Evolutionary conservation across 2,329 filamentous ascomycete species (phyloP).

Genomic region (Tricladium varicosporioides): DNA sequence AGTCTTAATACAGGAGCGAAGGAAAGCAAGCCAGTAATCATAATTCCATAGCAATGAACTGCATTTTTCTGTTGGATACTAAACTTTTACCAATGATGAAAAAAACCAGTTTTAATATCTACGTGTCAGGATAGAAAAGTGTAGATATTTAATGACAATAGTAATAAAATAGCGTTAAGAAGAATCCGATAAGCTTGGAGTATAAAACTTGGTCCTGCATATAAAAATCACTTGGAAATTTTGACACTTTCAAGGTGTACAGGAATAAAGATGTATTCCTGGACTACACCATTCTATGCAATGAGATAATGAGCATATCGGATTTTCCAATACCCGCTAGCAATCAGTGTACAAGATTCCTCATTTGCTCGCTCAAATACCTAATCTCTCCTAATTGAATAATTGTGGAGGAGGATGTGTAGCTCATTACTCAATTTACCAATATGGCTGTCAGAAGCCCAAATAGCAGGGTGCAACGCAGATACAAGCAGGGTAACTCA

Average conservation of each 20-base stretch:
- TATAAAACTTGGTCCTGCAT: neutral
- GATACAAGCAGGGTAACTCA: too few relatives aligned
- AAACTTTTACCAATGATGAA: neutral
- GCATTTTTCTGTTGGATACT: too few relatives aligned
- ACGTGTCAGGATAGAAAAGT: neutral
- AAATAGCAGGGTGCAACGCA: too few relatives aligned
- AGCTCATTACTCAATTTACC: neutral
- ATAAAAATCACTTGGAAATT: neutral
- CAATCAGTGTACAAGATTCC: neutral
- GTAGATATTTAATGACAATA: neutral
- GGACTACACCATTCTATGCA: neutral
- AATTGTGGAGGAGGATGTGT: neutral
- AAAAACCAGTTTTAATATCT: neutral
- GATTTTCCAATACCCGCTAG: neutral
- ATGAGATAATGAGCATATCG: neutral
- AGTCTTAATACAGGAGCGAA: neutral
- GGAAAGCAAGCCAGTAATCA: neutral
- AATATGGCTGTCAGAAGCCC: too few relatives aligned
- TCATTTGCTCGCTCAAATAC: neutral
- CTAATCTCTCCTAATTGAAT: neutral
- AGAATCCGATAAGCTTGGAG: neutral
- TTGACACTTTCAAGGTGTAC: neutral
- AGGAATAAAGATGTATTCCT: neutral
- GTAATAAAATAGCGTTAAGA: neutral
- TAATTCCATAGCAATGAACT: neutral